Evolutionary conservation across 192 early-diverging fungal species (phyloP).

Genomic region (Coemansia sp.): DNA sequence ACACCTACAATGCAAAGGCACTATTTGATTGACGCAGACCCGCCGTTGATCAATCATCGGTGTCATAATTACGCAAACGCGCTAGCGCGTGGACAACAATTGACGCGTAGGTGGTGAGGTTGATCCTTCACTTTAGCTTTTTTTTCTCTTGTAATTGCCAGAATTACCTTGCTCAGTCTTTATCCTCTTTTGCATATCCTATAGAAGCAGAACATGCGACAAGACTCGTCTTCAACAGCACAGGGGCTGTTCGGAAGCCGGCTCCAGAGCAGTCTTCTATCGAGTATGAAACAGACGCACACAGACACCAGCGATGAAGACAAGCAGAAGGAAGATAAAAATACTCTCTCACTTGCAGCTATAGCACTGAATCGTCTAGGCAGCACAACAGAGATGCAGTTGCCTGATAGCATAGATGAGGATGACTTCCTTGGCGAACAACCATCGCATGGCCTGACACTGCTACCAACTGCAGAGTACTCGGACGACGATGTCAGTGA

Average conservation of each 20-base stretch:
- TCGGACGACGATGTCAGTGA: conserved; percentile 8
- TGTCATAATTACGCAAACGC: not conserved
- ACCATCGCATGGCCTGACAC: conserved; percentile 9
- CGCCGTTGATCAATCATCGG: not conserved
- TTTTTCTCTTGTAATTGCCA: not conserved
- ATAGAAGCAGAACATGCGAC: not conserved
- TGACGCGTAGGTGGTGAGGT: not conserved
- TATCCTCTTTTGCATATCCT: not conserved
- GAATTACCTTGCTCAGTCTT: not conserved
- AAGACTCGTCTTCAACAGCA: not conserved
- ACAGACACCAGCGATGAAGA: not conserved
- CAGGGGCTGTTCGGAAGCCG: not conserved
- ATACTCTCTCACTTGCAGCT: not conserved
- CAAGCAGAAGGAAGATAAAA: not conserved
- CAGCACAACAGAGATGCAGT: not conserved
- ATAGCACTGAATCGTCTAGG: not conserved
- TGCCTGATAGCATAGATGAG: conserved; percentile 5
- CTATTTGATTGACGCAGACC: too few species aligned
- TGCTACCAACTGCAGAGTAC: conserved; percentile 22
- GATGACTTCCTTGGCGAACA: not conserved
- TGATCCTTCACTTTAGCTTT: not conserved
- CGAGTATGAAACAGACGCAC: not conserved
- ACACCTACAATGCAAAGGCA: too few species aligned
- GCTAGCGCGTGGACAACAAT: not conserved
- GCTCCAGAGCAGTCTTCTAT: not conserved